These are phyloP conservation scores for Boletus subparvulus DNA, from an alignment of 768 basidiomycete species.

Conservation along the genomic window DNA sequence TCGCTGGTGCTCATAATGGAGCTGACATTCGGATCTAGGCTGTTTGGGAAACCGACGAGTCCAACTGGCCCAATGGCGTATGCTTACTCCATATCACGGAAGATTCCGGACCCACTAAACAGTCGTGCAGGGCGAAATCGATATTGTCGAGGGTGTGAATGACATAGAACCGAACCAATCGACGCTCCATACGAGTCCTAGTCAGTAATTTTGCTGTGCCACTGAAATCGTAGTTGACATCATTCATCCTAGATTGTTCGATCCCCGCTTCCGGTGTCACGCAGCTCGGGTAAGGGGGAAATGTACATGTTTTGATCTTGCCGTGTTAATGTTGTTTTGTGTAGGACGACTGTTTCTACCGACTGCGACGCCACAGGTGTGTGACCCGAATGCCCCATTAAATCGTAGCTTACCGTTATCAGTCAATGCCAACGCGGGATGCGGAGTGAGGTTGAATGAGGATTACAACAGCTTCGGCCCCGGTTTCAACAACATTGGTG, in stretches of 20 bases:
- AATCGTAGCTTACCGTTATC: not conserved
- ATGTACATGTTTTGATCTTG: not conserved
- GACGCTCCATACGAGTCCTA: slow-evolving; percentile 55
- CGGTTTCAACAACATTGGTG: slow-evolving; percentile 34
- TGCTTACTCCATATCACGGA: not conserved
- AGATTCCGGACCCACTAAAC: not conserved
- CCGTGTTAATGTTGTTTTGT: not conserved
- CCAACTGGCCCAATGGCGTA: slow-evolving; percentile 30
- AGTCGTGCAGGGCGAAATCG: slow-evolving; percentile 27
- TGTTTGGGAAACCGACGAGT: slow-evolving; percentile 27
- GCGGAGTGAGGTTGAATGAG: slow-evolving; percentile 33
- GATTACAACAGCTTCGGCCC: slow-evolving; percentile 27
- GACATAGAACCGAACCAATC: slow-evolving; percentile 49
- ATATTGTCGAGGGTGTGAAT: slow-evolving; percentile 47
- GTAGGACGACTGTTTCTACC: slow-evolving; percentile 21
- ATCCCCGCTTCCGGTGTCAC: slow-evolving; percentile 24
- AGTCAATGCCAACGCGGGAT: slow-evolving; percentile 38
- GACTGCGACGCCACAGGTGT: slow-evolving; percentile 25
- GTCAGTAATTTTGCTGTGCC: slow-evolving; percentile 26
- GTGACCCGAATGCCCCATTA: not conserved
- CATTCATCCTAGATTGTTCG: slow-evolving; percentile 20
- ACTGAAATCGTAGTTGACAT: not conserved
- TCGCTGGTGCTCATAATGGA: not conserved
- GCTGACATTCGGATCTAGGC: slow-evolving; percentile 20
- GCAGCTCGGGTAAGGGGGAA: slow-evolving; percentile 25